Evolutionary conservation across 73 alveolate genomes (phyloP).

Genomic region (Paraurostyla sp.): DNA sequence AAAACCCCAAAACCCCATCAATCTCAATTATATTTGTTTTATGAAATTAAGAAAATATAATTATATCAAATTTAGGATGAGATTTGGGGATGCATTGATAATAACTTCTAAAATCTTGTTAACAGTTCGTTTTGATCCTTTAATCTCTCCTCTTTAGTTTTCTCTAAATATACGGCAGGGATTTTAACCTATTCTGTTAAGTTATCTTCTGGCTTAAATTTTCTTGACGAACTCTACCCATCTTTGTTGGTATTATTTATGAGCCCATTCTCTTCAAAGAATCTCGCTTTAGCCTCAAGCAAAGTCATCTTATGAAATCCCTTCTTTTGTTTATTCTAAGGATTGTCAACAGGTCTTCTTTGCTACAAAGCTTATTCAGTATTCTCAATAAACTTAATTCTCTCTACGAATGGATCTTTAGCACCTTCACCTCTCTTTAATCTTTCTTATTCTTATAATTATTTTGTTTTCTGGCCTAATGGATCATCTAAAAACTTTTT

Average conservation of each 20-base stretch:
- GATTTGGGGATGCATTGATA: neutral
- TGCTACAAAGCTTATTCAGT: neutral
- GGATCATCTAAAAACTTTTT: slow-evolving; percentile 59
- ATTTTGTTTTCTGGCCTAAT: slow-evolving; percentile 46
- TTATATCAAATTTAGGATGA: neutral
- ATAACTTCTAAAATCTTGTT: slow-evolving; percentile 54
- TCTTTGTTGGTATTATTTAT: neutral
- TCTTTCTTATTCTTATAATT: slow-evolving; percentile 10
- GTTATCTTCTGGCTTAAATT: neutral
- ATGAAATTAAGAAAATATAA: neutral
- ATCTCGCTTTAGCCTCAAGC: slow-evolving; percentile 30
- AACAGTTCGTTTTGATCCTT: slow-evolving; percentile 65
- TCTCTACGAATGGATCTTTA: slow-evolving; percentile 15
- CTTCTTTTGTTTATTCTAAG: neutral
- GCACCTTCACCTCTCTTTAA: neutral
- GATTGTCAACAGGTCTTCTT: neutral
- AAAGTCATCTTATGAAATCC: neutral
- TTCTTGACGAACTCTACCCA: neutral
- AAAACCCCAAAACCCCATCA: neutral
- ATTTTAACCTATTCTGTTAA: slow-evolving; percentile 44
- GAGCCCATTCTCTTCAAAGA: slow-evolving; percentile 2
- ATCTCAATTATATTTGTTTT: slow-evolving; percentile 26
- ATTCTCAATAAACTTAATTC: slow-evolving; percentile 39
- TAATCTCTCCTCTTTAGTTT: slow-evolving; percentile 61
- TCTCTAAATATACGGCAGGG: slow-evolving; percentile 66